Evolutionary conservation across 768 basidiomycete species (phyloP).

Genomic region (Butyriboletus loyo): DNA sequence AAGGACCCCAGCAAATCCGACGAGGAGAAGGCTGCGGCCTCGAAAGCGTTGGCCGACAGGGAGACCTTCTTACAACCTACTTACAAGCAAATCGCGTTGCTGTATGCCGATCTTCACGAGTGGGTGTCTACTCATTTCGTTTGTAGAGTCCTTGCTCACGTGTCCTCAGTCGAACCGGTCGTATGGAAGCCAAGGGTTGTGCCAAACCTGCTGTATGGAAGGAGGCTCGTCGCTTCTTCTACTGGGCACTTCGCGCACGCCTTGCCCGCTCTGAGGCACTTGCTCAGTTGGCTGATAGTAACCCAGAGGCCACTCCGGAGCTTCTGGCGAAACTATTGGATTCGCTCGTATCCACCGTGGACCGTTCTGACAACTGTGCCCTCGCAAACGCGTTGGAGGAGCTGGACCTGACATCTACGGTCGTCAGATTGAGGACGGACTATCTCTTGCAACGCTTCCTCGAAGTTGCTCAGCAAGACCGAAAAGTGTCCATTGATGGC

Average conservation of each 20-base stretch:
- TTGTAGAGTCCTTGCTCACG: conserved; percentile 2
- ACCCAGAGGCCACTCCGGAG: conserved; percentile 65
- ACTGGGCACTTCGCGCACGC: conserved; percentile 89
- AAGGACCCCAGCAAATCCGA: conserved; percentile 68
- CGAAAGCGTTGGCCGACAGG: conserved; percentile 65
- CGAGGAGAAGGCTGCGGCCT: conserved; percentile 71
- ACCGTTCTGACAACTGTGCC: conserved; percentile 51
- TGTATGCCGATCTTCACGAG: conserved; percentile 98
- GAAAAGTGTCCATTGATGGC: conserved; percentile 72
- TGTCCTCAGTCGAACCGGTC: conserved; percentile 74
- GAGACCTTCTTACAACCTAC: conserved; percentile 83
- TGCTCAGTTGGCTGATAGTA: conserved; percentile 61
- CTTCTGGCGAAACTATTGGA: conserved; percentile 65
- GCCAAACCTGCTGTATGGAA: conserved; percentile 87
- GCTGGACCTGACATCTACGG: conserved; percentile 60
- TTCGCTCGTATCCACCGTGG: conserved; percentile 54
- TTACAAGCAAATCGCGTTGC: conserved; percentile 89
- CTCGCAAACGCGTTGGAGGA: conserved; percentile 67
- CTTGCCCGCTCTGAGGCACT: conserved; percentile 67
- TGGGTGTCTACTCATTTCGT: conserved; percentile 39
- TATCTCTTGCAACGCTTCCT: conserved; percentile 65
- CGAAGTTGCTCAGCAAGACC: conserved; percentile 67
- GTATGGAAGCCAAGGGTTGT: conserved; percentile 98
- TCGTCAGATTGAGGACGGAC: conserved; percentile 67
- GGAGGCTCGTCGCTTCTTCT: conserved; percentile 84